phyloP scores from a whole-genome alignment of 495 filamentous ascomycete genomes.

The Penicillium argentinense region DNA sequence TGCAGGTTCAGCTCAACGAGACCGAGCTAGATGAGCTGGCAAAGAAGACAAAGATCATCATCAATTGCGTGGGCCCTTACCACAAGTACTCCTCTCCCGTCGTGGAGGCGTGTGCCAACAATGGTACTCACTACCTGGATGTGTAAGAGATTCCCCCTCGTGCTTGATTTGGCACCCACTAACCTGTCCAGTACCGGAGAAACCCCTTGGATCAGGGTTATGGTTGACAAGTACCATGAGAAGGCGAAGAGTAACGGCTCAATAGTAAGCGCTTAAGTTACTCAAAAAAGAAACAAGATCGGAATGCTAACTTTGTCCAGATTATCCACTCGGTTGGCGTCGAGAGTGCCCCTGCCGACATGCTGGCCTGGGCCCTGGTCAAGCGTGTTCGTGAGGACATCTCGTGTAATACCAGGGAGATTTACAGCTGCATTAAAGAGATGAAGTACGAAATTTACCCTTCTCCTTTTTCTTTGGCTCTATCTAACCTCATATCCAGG shows the following conservation, averaged over 20 bases:
- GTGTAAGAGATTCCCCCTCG: constrained; percentile 37
- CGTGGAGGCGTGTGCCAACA: constrained; percentile 82
- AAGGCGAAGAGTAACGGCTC: constrained; percentile 72
- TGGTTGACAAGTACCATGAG: constrained; percentile 79
- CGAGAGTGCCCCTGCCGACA: constrained; percentile 82
- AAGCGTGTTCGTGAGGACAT: constrained; percentile 61
- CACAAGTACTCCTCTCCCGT: constrained; percentile 73
- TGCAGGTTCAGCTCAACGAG: constrained; percentile 63
- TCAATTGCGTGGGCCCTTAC: constrained; percentile 88
- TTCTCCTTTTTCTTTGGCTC: neutral
- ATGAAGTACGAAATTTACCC: constrained; percentile 48
- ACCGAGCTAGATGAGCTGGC: constrained; percentile 64
- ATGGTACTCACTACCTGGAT: constrained; percentile 91
- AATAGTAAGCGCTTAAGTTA: constrained; percentile 49
- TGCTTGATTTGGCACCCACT: constrained; percentile 3
- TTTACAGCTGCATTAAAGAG: constrained; percentile 61
- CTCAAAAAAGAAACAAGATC: neutral
- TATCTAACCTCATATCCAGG: constrained; percentile 14
- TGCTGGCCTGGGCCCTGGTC: constrained; percentile 71
- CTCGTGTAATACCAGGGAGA: constrained; percentile 53
- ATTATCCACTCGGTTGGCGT: constrained; percentile 85
- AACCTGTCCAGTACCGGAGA: constrained; percentile 67
- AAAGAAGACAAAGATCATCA: constrained; percentile 72
- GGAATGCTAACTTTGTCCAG: constrained; percentile 35
- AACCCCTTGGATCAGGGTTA: constrained; percentile 72